Percentiles rank a stretch among this genome's conserved stretches.
These are phyloP conservation scores for Lachnum nothofagi DNA, from an alignment of 2,329 filamentous ascomycete genomes.

Conservation along the genomic window DNA sequence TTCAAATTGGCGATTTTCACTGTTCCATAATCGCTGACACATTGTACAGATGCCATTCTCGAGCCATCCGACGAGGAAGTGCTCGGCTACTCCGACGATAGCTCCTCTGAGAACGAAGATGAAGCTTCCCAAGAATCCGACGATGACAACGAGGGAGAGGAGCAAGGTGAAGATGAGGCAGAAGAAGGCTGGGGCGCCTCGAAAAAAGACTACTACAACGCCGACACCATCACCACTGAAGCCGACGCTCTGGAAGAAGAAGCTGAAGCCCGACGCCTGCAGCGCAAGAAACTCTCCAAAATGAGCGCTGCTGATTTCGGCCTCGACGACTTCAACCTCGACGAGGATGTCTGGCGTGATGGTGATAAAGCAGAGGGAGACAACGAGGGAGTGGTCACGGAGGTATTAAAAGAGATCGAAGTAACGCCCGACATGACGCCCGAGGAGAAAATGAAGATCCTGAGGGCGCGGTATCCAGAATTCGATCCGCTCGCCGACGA, in stretches of 20 bases:
- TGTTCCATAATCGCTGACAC: slow-evolving; percentile 10
- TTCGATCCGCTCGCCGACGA: slow-evolving; percentile 83
- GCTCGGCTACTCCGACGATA: slow-evolving; percentile 44
- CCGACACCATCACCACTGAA: slow-evolving; percentile 65
- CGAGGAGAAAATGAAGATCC: slow-evolving; percentile 68
- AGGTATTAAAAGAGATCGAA: slow-evolving; percentile 78
- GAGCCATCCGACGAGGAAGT: slow-evolving; percentile 61
- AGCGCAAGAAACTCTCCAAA: slow-evolving; percentile 82
- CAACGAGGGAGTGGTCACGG: slow-evolving; percentile 62
- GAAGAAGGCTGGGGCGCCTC: slow-evolving; percentile 79
- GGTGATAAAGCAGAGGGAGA: slow-evolving; percentile 44
- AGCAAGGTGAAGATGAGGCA: slow-evolving; percentile 52
- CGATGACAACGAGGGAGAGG: slow-evolving; percentile 49
- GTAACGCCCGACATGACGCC: slow-evolving; percentile 73
- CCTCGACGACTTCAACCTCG: slow-evolving; percentile 93
- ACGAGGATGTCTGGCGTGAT: slow-evolving; percentile 78
- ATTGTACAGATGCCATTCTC: slow-evolving; percentile 43
- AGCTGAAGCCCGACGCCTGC: slow-evolving; percentile 77
- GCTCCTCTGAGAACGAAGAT: slow-evolving; percentile 37
- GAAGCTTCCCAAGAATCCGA: slow-evolving; percentile 50
- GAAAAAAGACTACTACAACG: slow-evolving; percentile 87
- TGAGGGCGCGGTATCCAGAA: slow-evolving; percentile 82
- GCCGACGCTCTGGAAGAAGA: slow-evolving; percentile 82
- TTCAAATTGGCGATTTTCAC: too few relatives aligned
- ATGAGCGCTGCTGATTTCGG: slow-evolving; percentile 92